Evolutionary conservation across 768 basidiomycete species (phyloP).

Genomic region (Lenzites betulinus): DNA sequence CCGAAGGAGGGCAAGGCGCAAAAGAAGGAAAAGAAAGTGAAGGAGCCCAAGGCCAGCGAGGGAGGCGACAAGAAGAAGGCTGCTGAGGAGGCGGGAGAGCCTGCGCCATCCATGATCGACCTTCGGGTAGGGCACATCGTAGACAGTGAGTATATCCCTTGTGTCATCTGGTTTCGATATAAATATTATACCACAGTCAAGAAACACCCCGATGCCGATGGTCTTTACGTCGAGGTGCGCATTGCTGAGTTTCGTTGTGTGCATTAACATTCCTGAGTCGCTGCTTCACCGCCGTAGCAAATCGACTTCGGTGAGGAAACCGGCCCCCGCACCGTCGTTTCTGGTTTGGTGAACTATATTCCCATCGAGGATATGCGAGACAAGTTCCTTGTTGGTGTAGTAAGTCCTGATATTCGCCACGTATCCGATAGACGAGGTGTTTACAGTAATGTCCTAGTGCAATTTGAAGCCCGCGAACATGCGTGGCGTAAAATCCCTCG

Average conservation of each 20-base stretch:
- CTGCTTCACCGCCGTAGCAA: conserved; percentile 52
- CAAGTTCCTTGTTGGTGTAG: conserved; percentile 81
- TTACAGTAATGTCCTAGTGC: conserved; percentile 47
- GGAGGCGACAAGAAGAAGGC: conserved; percentile 28
- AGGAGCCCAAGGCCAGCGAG: conserved; percentile 22
- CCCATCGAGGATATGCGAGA: conserved; percentile 92
- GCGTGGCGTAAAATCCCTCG: conserved; percentile 97
- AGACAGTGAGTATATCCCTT: conserved; percentile 59
- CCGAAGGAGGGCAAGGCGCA: conserved; percentile 48
- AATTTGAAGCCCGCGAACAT: conserved; percentile 96
- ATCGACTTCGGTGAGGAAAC: conserved; percentile 95
- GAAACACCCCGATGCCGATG: conserved; percentile 96
- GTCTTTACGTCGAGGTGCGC: conserved; percentile 93
- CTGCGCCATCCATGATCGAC: conserved; percentile 96
- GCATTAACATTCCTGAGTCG: no score
- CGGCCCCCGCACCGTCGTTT: conserved; percentile 94
- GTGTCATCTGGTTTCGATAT: not conserved
- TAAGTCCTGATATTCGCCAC: conserved; percentile 37
- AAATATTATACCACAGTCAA: conserved; percentile 56
- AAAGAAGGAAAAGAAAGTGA: conserved; percentile 34
- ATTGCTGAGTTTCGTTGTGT: conserved; percentile 13
- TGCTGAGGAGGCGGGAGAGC: conserved; percentile 73
- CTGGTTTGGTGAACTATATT: conserved; percentile 95
- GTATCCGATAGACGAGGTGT: not conserved
- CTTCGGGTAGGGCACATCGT: conserved; percentile 91